Percentiles rank a stretch among this genome's conserved stretches.
These are phyloP conservation scores for Zygosaccharomyces pseudobailii DNA, from an alignment of 1,139 yeast species.

Conservation along the genomic window DNA sequence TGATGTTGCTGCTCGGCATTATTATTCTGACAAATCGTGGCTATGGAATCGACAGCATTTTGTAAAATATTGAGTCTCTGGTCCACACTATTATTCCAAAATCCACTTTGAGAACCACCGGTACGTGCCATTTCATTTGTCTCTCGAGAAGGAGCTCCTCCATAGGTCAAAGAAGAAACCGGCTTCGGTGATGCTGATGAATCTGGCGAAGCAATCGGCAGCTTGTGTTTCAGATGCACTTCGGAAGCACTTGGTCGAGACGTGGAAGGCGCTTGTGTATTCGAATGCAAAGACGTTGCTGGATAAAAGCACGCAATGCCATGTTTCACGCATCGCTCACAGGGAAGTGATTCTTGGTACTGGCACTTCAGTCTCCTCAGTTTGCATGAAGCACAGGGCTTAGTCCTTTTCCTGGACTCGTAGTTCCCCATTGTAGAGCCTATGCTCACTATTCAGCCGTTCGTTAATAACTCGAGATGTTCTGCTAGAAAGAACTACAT, in stretches of 20 bases:
- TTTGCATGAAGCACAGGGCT: slow-evolving; percentile 63
- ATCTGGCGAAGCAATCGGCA: slow-evolving; percentile 6
- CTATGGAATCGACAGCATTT: slow-evolving; percentile 39
- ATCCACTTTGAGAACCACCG: neutral
- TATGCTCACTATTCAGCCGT: neutral
- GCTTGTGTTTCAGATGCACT: neutral
- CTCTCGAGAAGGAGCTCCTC: neutral
- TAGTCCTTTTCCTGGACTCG: slow-evolving; percentile 30
- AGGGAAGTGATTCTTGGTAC: slow-evolving; percentile 43
- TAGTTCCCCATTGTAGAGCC: slow-evolving; percentile 11
- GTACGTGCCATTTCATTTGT: neutral
- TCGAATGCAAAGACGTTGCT: slow-evolving; percentile 34
- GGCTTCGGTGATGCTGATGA: neutral
- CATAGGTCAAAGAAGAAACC: neutral
- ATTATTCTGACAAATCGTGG: slow-evolving; percentile 33
- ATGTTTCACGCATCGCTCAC: slow-evolving; percentile 52
- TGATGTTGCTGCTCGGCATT: slow-evolving; percentile 21
- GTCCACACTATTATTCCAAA: slow-evolving; percentile 34
- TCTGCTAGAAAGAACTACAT: neutral
- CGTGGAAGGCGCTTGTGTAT: neutral
- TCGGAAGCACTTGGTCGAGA: neutral
- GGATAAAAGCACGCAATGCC: slow-evolving; percentile 56
- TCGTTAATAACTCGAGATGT: neutral
- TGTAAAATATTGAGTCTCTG: slow-evolving; percentile 44
- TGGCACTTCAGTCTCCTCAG: slow-evolving; percentile 61